Base-by-base conservation (phyloP, 1,284 basidiomycete species). In the Boletus sp. region DNA sequence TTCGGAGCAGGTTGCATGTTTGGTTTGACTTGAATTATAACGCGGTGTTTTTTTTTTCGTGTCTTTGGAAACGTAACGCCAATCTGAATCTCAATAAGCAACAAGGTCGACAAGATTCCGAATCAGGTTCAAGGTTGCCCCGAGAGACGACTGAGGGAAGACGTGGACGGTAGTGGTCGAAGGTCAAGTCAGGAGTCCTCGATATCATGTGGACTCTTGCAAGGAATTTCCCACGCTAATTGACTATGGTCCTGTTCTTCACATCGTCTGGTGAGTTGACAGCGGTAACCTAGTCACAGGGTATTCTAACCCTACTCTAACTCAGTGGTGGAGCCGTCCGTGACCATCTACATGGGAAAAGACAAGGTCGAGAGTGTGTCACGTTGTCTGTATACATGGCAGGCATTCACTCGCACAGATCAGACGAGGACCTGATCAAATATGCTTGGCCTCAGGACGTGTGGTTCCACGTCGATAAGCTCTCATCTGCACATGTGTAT, bases 401-500 rank as follows among this genome's bases (percentile, higher is more conserved):
- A 67, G 63, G 56, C 35, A 35, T 57, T 65, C 55, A 59, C 67
- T 44, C 64, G 59, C 55, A 57, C 62, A 69, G 65, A 55, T 71
- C 71, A 95, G 94, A 97, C 78, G 95, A 98, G 76, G 95, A 97
- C 56, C 80, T 98, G 44, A 94, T 98, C 71, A 91, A 89, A 76
- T 96, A 95, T 71, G 95, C 94, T 8, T 91, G 88, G 87, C 89
- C 89, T 14, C 85, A 89, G 74, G 89, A 91, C 64, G 75, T 91
- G 59, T 92, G 89, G 89, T 92, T 92, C 65, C 90, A 93, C 73
- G 88, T 90, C 67, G 93, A 95, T 80, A 95, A 97, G 75, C 85
- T 97, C 33, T 96, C 94, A 0, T 96, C 94, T 9, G 94, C 95
- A 2, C 95, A 97, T 74, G 94, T 97, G 51, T 99, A 99, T 74